Base-by-base conservation (phyloP, 2,329 filamentous ascomycete species). In the Helotiales sp. region DNA sequence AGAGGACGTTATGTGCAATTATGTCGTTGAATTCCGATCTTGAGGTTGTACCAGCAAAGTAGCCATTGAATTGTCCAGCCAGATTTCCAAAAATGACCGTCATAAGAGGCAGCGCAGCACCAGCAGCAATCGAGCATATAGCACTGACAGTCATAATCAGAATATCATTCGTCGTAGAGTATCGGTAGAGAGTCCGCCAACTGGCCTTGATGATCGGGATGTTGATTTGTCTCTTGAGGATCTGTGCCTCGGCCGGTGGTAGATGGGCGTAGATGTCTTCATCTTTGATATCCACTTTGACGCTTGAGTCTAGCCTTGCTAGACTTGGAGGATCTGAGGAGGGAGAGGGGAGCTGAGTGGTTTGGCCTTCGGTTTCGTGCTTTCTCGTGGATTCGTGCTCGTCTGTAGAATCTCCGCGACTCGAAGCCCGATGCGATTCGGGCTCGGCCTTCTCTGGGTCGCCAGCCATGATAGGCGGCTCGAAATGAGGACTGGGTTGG, bases 81-180 rank as follows among this genome's bases (percentile, higher is more conserved):
- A 97, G 83, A 61, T 89, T 87, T 69, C 93, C 93, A 74, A 96
- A 96, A 37, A 97, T 81, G 66, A 93, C 85, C 0, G 69, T 82
- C 78, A 78, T 78, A 47, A 89, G 76, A 2, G 88, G 88, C 70
- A 90, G 75, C 10, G 85, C 84, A 62, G 87, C 86, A 65, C 88
- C 88, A 10, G 83, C 87, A 49, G 80, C 83, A 70, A 89, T 87
- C 43, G 86, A 81, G 50, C 84, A 83, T 40, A 89, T 73, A 13
- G 79, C 73, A 66, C 85, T 84, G 58, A 89, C 75, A 20, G 77
- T 70, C 37, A 88, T 80, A 61, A 88, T 82, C 24, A 86, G 67
- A 32, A 83, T 72, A 72, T 89, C 86, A 64, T 79, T 80, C 26
- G 68, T 79, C 0, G 83, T 85, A 11, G 86, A 84, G 79, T 87